A percentile compares a stretch with the other conserved stretches of the same genome.
These are phyloP conservation scores for Termitomyces sp. DNA, from an alignment of 768 basidiomycete species.

Conservation along the genomic window DNA sequence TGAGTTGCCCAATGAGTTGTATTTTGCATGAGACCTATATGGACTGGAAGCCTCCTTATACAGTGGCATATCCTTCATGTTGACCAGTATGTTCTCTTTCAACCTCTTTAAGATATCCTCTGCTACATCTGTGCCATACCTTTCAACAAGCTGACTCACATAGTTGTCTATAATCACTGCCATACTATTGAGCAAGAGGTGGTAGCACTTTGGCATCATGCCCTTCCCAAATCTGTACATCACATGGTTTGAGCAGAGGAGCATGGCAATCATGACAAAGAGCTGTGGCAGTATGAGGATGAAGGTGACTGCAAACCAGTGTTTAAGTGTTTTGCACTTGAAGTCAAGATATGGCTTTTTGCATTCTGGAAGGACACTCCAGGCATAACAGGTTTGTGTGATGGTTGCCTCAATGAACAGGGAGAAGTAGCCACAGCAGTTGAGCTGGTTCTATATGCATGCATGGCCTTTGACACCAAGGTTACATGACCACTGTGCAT, in stretches of 20 bases:
- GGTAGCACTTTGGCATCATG: conserved; percentile 82
- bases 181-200: conserved; percentile 67
- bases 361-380: conserved; percentile 70
- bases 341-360: conserved; percentile 60
- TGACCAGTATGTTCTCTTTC: conserved; percentile 37
- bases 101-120: conserved; percentile 51
- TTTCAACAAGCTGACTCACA: conserved; percentile 66
- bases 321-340: conserved; percentile 47
- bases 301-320: conserved; percentile 68
- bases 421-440: conserved; percentile 78
- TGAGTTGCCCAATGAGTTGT: conserved; percentile 20
- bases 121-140: conserved; percentile 61
- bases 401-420: conserved; percentile 80
- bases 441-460: conserved; percentile 67
- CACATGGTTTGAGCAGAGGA: conserved; percentile 79
- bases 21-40: conserved; percentile 18
- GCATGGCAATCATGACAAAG: conserved; percentile 53
- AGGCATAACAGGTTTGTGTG: conserved; percentile 68
- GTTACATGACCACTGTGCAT: conserved; percentile 64
- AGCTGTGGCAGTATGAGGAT: conserved; percentile 66
- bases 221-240: conserved; percentile 88
- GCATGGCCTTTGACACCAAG: conserved; percentile 59
- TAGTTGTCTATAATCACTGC: conserved; percentile 83
- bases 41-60: conserved; percentile 14
- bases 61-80: conserved; percentile 20